Evolutionary conservation across 305 asterid species (phyloP), one percentile per base, ranked within the genome.

Genomic region (Caryopteris hybrid): DNA sequence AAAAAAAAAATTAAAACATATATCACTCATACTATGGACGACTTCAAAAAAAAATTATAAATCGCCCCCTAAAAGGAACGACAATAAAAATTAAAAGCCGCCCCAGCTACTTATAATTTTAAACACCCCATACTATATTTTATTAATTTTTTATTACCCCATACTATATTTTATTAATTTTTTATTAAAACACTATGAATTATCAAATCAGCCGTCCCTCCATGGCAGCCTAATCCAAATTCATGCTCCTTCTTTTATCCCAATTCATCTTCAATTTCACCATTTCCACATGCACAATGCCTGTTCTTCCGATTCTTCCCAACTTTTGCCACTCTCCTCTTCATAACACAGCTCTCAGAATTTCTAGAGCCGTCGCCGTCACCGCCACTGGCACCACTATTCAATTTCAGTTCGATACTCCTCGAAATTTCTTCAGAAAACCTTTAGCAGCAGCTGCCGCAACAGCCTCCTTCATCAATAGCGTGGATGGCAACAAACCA

Each of bases 161-260:
- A n/a, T n/a, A n/a, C n/a, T n/a, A n/a, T n/a, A n/a, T n/a, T n/a
- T n/a, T n/a, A n/a, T n/a, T n/a, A n/a, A n/a, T n/a, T n/a, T n/a
- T n/a, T n/a, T n/a, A n/a, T n/a, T n/a, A n/a, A n/a, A n/a, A n/a
- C n/a, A n/a, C n/a, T n/a, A n/a, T n/a, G n/a, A n/a, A n/a, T n/a
- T n/a, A n/a, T n/a, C n/a, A 27, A 27, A 27, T 27, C 2, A 2
- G 5, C 33, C 6, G 2, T 36, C 33, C 46, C 39, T 57, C 62
- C 69, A 48, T 13, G 33, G 47, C 41, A 53, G 70, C 77, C 71
- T 68, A 68, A 73, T 69, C 82, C 73, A 55, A 61, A 54, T 23
- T 53, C 25, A 43, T 18, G 51, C 69, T 76, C 78, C 79, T 78
- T 77, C 75, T 25, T 59, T 60, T 55, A 74, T 74, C 75, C 74